A percentile compares a stretch with the other conserved stretches of the same genome.
phyloP scores from a whole-genome alignment of 1,284 basidiomycete genomes.

The Moniliophthora roreri region DNA sequence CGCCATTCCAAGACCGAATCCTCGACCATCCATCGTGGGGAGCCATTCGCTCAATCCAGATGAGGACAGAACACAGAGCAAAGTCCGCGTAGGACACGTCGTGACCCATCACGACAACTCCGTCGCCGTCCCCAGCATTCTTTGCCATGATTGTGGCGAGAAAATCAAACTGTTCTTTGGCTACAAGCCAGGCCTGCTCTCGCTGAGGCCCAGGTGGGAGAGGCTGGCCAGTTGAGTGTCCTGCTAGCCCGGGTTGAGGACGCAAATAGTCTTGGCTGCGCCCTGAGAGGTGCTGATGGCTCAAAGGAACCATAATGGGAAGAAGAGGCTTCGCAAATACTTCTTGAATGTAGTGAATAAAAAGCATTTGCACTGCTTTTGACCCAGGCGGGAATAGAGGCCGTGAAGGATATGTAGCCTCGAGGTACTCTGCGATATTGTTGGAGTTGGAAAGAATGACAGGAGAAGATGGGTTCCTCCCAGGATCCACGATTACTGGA shows the following conservation, averaged over 20 bases:
- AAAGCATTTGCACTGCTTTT: constrained; percentile 62
- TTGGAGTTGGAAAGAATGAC: constrained; percentile 57
- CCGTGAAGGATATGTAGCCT: constrained; percentile 62
- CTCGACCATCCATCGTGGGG: constrained; percentile 66
- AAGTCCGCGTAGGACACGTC: constrained; percentile 72
- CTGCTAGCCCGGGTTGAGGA: constrained; percentile 13
- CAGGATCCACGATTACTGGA: constrained; percentile 58
- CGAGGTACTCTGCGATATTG: constrained; percentile 68
- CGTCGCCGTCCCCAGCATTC: constrained; percentile 57
- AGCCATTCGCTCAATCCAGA: constrained; percentile 68
- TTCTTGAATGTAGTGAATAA: constrained; percentile 69
- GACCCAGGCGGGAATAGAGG: constrained; percentile 69
- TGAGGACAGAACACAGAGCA: constrained; percentile 62
- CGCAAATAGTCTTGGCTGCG: constrained; percentile 54
- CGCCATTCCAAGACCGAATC: constrained; percentile 60
- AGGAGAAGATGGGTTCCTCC: constrained; percentile 34
- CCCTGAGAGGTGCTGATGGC: constrained; percentile 57
- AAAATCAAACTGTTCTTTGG: constrained; percentile 65
- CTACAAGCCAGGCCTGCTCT: constrained; percentile 63
- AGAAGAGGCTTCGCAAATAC: constrained; percentile 67
- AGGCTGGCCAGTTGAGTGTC: constrained; percentile 14
- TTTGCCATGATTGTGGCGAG: constrained; percentile 63
- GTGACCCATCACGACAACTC: constrained; percentile 60
- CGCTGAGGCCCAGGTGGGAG: constrained; percentile 44
- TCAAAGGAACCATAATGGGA: constrained; percentile 67